Evolutionary conservation across 1,139 yeast species (phyloP).

Genomic region (Yamadazyma jaroonii): DNA sequence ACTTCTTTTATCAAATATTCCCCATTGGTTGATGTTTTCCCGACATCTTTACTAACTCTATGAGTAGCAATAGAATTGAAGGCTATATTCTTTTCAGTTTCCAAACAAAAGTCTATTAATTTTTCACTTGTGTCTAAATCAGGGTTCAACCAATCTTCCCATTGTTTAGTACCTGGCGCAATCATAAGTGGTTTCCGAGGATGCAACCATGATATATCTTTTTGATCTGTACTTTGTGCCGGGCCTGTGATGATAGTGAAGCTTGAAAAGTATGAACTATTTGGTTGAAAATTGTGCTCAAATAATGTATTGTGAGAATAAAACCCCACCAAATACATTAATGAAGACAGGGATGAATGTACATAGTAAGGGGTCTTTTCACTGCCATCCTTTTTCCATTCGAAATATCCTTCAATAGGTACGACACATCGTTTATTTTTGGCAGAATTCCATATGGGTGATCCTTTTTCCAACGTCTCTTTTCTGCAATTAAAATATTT

Average conservation of each 20-base stretch:
- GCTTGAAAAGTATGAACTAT: constrained; percentile 36
- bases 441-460: constrained; percentile 50
- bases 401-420: constrained; percentile 82
- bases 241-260: constrained; percentile 75
- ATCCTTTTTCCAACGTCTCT: constrained; percentile 48
- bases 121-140: constrained; percentile 34
- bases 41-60: constrained; percentile 62
- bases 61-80: constrained; percentile 47
- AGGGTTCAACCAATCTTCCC: constrained; percentile 65
- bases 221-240: constrained; percentile 45
- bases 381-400: constrained; percentile 54
- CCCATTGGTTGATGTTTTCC: constrained; percentile 54
- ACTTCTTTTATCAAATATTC: constrained; percentile 36
- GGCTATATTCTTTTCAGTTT: constrained; percentile 36
- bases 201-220: constrained; percentile 67
- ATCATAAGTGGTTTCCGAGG: constrained; percentile 73
- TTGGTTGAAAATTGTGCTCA: constrained; percentile 22
- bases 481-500: constrained; percentile 59
- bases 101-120: constrained; percentile 35
- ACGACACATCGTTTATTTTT: constrained; percentile 58
- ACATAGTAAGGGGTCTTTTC: constrained; percentile 65
- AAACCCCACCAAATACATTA: constrained; percentile 73
- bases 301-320: constrained; percentile 46
- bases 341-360: constrained; percentile 45
- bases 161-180: constrained; percentile 51